Evolutionary conservation across 306 rosid genomes (phyloP), one percentile per base, ranked within the genome.

Genomic region (Boehmeria nivea): DNA sequence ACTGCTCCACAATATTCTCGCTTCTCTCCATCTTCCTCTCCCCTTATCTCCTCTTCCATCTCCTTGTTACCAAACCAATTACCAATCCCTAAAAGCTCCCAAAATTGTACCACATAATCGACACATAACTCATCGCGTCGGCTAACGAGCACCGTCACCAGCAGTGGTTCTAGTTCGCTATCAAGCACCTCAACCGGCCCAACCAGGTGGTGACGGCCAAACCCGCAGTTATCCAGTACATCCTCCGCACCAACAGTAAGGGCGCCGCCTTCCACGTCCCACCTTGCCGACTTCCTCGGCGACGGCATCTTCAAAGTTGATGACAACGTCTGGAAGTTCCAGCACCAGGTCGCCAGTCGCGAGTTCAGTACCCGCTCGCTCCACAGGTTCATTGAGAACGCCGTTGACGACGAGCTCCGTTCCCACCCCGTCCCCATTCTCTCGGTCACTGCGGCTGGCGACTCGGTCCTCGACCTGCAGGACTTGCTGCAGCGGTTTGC

Each of bases 401-500:
- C 83, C 0, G 94, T 85, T 0, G 91, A 85, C 8, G 23, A 37
- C 0, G 91, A 88, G 46, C 83, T 88, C 62, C 56, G 63, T 1
- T 48, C 63, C 0, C 79, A 84, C 6, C 76, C 85, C 3, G 3
- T 80, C 3, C 96, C 96, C 0, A 65, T 88, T 16, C 74, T 82
- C 15, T 15, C 64, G 12, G 0, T 38, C 2, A 59, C 81, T 0
- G 63, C 77, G 0, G 28, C 31, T 2, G 1, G 2, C 0, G 12
- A 1, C 16, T 43, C 54, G n/a, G 17, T 76, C 31, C 44, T 66
- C 0, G 79, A 82, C 50, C 66, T 85, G 18, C 86, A 85, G 48
- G 86, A 88, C 40, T 62, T 85, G 28, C 83, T 87, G 36, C 91
- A 85, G 17, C 69, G 94, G 6, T 88, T 88, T 34, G 82, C 88